Evolutionary conservation across 2,329 filamentous ascomycete species (phyloP).

Genomic region (Aureobasidium sp.): DNA sequence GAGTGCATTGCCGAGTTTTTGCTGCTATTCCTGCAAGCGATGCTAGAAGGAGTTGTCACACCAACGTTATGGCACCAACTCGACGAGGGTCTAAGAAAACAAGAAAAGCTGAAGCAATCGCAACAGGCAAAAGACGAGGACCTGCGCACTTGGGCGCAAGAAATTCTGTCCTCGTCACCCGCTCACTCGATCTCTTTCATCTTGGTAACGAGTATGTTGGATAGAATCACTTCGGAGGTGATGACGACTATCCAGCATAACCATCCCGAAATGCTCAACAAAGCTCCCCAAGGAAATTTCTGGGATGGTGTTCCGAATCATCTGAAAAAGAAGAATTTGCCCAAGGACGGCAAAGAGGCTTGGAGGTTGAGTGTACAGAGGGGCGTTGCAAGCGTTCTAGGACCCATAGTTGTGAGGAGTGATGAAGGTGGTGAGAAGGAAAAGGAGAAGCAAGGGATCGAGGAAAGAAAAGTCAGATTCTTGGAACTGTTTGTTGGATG

Average conservation of each 20-base stretch:
- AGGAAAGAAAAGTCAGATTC: slow-evolving; percentile 57
- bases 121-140: slow-evolving; percentile 41
- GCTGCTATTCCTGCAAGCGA: slow-evolving; percentile 62
- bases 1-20: slow-evolving; percentile 67
- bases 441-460: slow-evolving; percentile 51
- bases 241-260: slow-evolving; percentile 21
- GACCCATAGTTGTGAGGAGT: slow-evolving; percentile 52
- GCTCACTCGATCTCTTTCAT: slow-evolving; percentile 85
- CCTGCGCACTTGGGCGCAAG: slow-evolving; percentile 56
- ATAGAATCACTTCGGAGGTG: slow-evolving; percentile 49
- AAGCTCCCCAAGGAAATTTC: slow-evolving; percentile 15
- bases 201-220: slow-evolving; percentile 72
- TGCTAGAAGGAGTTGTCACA: slow-evolving; percentile 74
- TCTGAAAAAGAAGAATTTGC: slow-evolving; percentile 24
- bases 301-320: slow-evolving; percentile 19
- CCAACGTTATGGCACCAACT: slow-evolving; percentile 61
- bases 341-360: slow-evolving; percentile 42
- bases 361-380: slow-evolving; percentile 51
- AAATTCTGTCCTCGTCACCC: slow-evolving; percentile 62
- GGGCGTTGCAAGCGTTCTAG: slow-evolving; percentile 60
- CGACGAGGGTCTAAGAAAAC: slow-evolving; percentile 47
- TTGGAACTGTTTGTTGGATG: slow-evolving; percentile 59
- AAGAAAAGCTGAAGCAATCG: slow-evolving; percentile 39
- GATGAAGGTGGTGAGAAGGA: slow-evolving; percentile 36
- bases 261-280: slow-evolving; percentile 20